Conservation (phyloP, 75 land plant genomes). For the Isoetes taiwanensis region DNA sequence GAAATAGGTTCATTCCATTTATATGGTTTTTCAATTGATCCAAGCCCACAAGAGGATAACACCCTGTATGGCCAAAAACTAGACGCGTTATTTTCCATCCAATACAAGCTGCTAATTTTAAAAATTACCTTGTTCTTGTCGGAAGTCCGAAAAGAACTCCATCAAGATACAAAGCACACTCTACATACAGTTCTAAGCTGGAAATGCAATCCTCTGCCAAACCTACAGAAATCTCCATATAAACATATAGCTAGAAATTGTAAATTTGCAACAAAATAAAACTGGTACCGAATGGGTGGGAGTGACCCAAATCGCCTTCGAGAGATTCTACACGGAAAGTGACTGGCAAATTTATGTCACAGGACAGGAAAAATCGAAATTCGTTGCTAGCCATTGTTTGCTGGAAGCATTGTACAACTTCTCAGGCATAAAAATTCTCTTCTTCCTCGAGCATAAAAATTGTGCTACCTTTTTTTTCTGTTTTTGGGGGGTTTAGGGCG, state of each 20-base stretch:
- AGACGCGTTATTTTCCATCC: neutral
- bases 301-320: constrained; percentile 34
- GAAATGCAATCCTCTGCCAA: constrained; percentile 1
- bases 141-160: constrained; percentile 86
- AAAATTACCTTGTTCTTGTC: constrained; percentile 58
- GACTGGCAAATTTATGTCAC: constrained; percentile 84
- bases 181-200: constrained; percentile 65
- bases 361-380: constrained; percentile 78
- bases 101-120: constrained; percentile 1
- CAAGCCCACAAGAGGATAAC: constrained; percentile 35
- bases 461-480: no score
- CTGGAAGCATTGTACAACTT: no score
- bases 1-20: constrained; percentile 82
- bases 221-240: neutral
- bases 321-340: constrained; percentile 60
- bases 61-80: neutral
- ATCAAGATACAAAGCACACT: constrained; percentile 80
- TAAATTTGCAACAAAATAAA: neutral
- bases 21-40: constrained; percentile 50
- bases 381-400: no score
- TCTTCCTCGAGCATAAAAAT: no score
- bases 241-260: neutral
- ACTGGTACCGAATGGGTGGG: constrained; percentile 12
- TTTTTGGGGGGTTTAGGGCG: no score
- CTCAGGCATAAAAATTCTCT: no score